These are phyloP conservation scores for Sinapis alba DNA, from an alignment of 441 rosid species.

Conservation along the genomic window DNA sequence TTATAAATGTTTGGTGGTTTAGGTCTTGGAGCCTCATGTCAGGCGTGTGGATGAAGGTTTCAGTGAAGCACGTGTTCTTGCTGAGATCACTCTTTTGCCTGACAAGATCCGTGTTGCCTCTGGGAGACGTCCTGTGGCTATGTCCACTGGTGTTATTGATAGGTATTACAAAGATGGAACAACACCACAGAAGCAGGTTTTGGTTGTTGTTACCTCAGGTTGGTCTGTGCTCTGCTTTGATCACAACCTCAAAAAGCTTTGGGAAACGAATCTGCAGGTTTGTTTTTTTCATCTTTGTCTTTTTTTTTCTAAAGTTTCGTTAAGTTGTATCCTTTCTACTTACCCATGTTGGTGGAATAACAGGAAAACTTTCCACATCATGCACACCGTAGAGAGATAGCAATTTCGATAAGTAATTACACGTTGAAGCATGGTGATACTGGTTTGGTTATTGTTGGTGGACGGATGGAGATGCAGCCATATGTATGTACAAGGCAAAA, in stretches of 20 bases:
- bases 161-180: too few species aligned
- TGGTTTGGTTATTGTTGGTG: conserved; percentile 88
- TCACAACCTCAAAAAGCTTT: too few species aligned
- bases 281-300: too few species aligned
- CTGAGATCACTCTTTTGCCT: conserved; percentile 72
- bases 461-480: conserved; percentile 93
- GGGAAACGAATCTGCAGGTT: too few species aligned
- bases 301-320: too few species aligned
- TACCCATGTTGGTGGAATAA: conserved; percentile 28
- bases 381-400: conserved; percentile 87
- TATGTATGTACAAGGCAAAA: conserved; percentile 58
- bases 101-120: too few species aligned
- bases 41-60: conserved; percentile 91
- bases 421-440: conserved; percentile 89
- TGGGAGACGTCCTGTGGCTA: too few species aligned
- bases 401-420: conserved; percentile 86
- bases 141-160: too few species aligned
- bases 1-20: conserved; percentile 12
- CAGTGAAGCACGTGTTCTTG: conserved; percentile 67
- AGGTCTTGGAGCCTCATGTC: conserved; percentile 86
- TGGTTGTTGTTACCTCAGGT: too few species aligned
- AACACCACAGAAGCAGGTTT: too few species aligned
- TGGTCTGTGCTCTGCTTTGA: too few species aligned
- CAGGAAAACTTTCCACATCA: conserved; percentile 93
- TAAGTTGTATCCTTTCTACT: conserved; percentile 13